Conservation (phyloP, 2,329 filamentous ascomycete genomes). For the Aspergillus fijiensis region DNA sequence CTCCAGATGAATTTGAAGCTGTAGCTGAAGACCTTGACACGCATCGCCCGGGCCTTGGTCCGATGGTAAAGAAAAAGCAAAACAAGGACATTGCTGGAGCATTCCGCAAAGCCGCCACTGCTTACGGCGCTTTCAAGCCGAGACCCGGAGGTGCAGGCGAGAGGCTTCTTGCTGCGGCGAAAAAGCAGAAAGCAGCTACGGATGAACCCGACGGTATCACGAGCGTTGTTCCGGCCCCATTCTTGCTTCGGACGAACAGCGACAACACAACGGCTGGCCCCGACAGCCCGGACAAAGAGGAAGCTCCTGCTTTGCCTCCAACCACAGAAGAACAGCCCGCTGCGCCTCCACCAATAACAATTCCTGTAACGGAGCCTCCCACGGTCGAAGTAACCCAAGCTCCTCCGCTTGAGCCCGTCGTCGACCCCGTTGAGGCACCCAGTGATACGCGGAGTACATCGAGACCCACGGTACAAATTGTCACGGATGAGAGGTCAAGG, state of each 20-base stretch:
- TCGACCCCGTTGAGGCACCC: constrained; percentile 24
- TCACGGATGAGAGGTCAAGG: constrained; percentile 28
- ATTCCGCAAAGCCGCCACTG: constrained; percentile 77
- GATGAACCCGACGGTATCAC: constrained; percentile 87
- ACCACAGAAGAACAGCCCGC: constrained; percentile 7
- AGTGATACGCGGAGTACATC: constrained; percentile 25
- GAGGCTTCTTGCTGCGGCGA: constrained; percentile 62
- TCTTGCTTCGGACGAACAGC: constrained; percentile 40
- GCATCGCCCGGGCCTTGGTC: constrained; percentile 74
- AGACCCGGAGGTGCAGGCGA: constrained; percentile 83
- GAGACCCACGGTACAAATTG: constrained; percentile 21
- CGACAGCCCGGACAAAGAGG: constrained; percentile 33
- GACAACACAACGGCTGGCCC: constrained; percentile 38
- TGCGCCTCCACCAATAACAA: neutral
- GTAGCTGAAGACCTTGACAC: constrained; percentile 52
- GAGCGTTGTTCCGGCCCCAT: constrained; percentile 78
- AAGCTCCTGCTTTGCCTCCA: constrained; percentile 15
- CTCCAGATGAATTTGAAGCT: constrained; percentile 17
- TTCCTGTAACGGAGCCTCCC: constrained; percentile 27
- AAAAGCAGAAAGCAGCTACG: constrained; percentile 54
- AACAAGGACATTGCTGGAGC: constrained; percentile 69
- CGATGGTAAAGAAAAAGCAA: constrained; percentile 84
- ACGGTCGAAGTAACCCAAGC: constrained; percentile 42
- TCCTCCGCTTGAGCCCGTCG: constrained; percentile 29
- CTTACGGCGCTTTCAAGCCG: constrained; percentile 76